Evolutionary conservation across 1,284 basidiomycete species (phyloP).

Genomic region (Schizophyllum commune): DNA sequence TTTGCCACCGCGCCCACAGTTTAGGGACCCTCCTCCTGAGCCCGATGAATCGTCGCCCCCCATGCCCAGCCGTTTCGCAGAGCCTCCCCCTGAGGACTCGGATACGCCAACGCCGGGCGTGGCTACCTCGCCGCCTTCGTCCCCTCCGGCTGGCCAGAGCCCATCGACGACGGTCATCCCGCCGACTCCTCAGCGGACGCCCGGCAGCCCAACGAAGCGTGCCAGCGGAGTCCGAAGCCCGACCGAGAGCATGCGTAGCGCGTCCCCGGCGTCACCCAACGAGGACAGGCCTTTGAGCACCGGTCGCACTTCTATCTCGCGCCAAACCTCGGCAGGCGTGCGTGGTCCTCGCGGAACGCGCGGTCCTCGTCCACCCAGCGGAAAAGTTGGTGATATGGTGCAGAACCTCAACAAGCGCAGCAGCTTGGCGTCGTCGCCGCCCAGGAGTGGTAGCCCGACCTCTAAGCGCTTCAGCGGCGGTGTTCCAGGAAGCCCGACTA

Average conservation of each 20-base stretch:
- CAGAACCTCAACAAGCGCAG: slow-evolving; percentile 45
- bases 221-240: slow-evolving; percentile 1
- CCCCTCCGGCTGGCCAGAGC: slow-evolving; percentile 3
- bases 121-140: slow-evolving; percentile 13
- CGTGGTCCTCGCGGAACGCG: slow-evolving; percentile 47
- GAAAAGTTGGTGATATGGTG: slow-evolving; percentile 46
- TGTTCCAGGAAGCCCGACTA: slow-evolving; percentile 29
- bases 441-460: slow-evolving; percentile 19
- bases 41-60: slow-evolving; percentile 22
- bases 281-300: slow-evolving; percentile 26
- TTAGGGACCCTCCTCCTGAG: slow-evolving; percentile 43
- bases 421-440: slow-evolving; percentile 29
- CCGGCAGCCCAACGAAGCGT: slow-evolving; percentile 3
- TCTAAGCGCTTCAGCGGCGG: slow-evolving; percentile 35
- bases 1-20: slow-evolving; percentile 36
- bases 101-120: slow-evolving; percentile 8
- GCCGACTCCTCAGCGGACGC: slow-evolving; percentile 24
- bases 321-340: slow-evolving; percentile 37
- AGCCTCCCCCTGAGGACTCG: slow-evolving; percentile 30
- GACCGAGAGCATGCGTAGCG: slow-evolving; percentile 8
- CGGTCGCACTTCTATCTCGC: slow-evolving; percentile 26
- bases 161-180: slow-evolving; percentile 22
- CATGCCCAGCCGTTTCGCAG: slow-evolving; percentile 34
- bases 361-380: slow-evolving; percentile 32
- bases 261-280: slow-evolving; percentile 25